Percentiles rank a stretch among this genome's conserved stretches.
Conservation (phyloP, 192 early-diverging fungal genomes). For the Rhizophagus sp. region DNA sequence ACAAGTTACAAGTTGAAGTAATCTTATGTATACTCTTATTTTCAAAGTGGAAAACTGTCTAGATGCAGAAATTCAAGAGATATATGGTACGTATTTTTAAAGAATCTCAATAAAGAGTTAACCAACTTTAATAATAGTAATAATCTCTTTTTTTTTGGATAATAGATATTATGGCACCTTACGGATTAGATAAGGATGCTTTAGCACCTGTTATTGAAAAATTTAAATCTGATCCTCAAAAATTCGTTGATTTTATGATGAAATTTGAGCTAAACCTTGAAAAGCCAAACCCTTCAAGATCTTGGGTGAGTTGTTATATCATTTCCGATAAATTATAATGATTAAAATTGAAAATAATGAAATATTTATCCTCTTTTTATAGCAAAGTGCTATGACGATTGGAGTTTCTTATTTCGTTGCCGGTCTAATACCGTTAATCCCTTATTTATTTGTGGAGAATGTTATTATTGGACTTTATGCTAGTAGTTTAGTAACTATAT, state of each 20-base stretch:
- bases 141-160: not conserved
- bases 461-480: slow-evolving; percentile 43
- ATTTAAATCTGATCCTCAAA: slow-evolving; percentile 50
- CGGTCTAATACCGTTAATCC: slow-evolving; percentile 62
- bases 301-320: slow-evolving; percentile 42
- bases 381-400: slow-evolving; percentile 59
- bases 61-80: too few species aligned
- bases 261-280: slow-evolving; percentile 62
- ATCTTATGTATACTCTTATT: too few species aligned
- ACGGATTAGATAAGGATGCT: slow-evolving; percentile 51
- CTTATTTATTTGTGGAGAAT: slow-evolving; percentile 52
- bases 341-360: too few species aligned
- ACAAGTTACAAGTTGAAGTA: too few species aligned
- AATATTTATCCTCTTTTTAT: not conserved
- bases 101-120: too few species aligned
- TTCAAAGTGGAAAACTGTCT: too few species aligned
- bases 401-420: slow-evolving; percentile 63
- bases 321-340: too few species aligned
- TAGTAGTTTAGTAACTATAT: slow-evolving; percentile 52
- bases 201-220: slow-evolving; percentile 54
- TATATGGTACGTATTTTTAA: too few species aligned
- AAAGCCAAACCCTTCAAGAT: slow-evolving; percentile 52
- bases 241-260: slow-evolving; percentile 75
- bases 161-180: slow-evolving; percentile 58
- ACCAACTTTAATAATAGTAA: too few species aligned